Percentiles rank a stretch among this genome's conserved stretches.
Conservation (phyloP, 2,329 filamentous ascomycete species). For the Diaporthe citrichinensis region DNA sequence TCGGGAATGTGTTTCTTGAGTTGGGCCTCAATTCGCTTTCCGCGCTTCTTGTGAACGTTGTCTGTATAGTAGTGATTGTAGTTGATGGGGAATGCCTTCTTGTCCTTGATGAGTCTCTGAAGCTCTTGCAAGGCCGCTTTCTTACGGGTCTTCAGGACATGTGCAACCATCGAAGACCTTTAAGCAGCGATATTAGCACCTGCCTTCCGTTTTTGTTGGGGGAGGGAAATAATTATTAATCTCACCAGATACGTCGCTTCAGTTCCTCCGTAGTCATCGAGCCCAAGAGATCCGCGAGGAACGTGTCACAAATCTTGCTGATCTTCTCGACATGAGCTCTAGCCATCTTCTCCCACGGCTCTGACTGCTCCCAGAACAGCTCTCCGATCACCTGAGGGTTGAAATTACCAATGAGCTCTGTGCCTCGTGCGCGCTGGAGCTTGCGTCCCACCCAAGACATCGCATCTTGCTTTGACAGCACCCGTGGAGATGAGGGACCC, state of each 20-base stretch:
- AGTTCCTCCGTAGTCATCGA: background rate
- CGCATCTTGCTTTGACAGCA: background rate
- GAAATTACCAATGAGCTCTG: slow-evolving; percentile 29
- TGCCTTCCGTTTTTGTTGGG: background rate
- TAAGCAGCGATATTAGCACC: fast-evolving
- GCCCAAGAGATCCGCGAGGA: background rate
- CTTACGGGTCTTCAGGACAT: background rate
- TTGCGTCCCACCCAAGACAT: background rate
- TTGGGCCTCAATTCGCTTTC: background rate
- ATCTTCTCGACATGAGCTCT: background rate
- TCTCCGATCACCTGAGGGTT: slow-evolving; percentile 21
- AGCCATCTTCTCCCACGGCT: background rate
- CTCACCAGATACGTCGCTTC: background rate
- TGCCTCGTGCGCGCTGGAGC: background rate
- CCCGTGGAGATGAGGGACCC: background rate
- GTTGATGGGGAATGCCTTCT: background rate
- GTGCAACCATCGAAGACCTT: background rate
- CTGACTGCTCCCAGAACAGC: slow-evolving; percentile 35
- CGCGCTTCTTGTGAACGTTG: slow-evolving; percentile 9
- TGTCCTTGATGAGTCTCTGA: slow-evolving; percentile 9
- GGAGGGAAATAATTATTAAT: background rate
- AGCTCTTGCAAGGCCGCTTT: background rate
- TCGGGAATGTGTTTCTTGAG: background rate
- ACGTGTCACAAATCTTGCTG: background rate
- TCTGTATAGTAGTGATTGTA: slow-evolving; percentile 40